A percentile compares a stretch with the other conserved stretches of the same genome.
These are phyloP conservation scores for Talaromyces rugulosus DNA, from an alignment of 2,329 filamentous ascomycete species.

Conservation along the genomic window DNA sequence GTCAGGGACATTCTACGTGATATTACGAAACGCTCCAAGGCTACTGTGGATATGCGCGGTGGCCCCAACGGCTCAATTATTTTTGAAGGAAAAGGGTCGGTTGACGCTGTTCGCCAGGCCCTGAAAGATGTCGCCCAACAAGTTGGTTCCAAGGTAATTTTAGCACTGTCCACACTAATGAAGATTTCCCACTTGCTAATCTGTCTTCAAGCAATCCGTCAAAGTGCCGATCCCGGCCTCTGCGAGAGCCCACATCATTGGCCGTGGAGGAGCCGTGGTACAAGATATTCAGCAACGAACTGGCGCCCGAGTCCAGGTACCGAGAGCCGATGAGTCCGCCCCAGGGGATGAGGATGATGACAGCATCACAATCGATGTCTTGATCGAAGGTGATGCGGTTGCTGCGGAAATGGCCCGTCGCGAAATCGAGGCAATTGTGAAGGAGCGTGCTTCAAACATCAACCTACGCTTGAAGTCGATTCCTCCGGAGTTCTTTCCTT, in stretches of 20 bases:
- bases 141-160: slow-evolving; percentile 72
- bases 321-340: slow-evolving; percentile 66
- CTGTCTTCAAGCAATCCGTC: slow-evolving; percentile 54
- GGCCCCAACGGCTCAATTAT: slow-evolving; percentile 68
- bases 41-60: slow-evolving; percentile 72
- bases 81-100: slow-evolving; percentile 81
- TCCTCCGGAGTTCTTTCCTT: slow-evolving; percentile 90
- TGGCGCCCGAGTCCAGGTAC: slow-evolving; percentile 84
- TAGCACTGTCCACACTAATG: slow-evolving; percentile 19
- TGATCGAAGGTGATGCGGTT: slow-evolving; percentile 86
- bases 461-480: slow-evolving; percentile 78
- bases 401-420: slow-evolving; percentile 78
- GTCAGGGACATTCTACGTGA: slow-evolving; percentile 82
- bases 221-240: slow-evolving; percentile 79
- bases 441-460: slow-evolving; percentile 77
- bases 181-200: slow-evolving; percentile 8
- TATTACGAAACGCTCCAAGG: slow-evolving; percentile 87
- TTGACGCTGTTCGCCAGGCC: slow-evolving; percentile 78
- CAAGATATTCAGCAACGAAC: slow-evolving; percentile 86
- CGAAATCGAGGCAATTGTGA: slow-evolving; percentile 81
- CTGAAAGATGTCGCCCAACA: slow-evolving; percentile 85
- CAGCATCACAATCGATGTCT: slow-evolving; percentile 71
- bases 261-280: slow-evolving; percentile 83
- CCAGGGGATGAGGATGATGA: slow-evolving; percentile 73
- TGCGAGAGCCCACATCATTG: slow-evolving; percentile 85